A percentile compares a stretch with the other conserved stretches of the same genome.
Evolutionary conservation across 345 rosid genomes (phyloP).

Genomic region (Pseudoturritis turrita): DNA sequence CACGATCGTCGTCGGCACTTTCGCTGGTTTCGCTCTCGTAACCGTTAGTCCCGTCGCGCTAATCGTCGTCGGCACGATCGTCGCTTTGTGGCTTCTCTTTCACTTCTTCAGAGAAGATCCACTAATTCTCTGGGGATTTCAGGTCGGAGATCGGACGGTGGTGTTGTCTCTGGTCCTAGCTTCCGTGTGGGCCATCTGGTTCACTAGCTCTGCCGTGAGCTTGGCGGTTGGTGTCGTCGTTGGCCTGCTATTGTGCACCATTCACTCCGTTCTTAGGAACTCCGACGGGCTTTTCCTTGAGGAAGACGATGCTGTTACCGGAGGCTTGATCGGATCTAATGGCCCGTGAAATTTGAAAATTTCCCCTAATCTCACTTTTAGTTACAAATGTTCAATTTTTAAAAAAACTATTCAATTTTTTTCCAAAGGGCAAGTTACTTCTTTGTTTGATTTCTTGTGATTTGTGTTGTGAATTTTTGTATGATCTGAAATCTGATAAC

Average conservation of each 20-base stretch:
- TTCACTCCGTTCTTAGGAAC: constrained; percentile 34
- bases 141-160: constrained; percentile 36
- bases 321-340: constrained; percentile 30
- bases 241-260: constrained; percentile 29
- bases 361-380: not conserved
- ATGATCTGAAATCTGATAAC: not conserved
- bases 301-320: constrained; percentile 28
- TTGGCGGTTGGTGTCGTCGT: constrained; percentile 29
- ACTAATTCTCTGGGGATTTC: constrained; percentile 32
- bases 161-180: constrained; percentile 23
- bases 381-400: too few species aligned
- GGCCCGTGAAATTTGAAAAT: constrained; percentile 1
- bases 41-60: constrained; percentile 38
- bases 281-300: constrained; percentile 34
- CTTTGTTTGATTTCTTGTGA: constrained; percentile 10
- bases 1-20: constrained; percentile 27
- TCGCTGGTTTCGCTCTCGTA: constrained; percentile 27
- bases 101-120: constrained; percentile 52
- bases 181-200: constrained; percentile 38
- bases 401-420: too few species aligned
- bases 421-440: not conserved
- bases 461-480: not conserved
- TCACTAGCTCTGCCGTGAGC: constrained; percentile 33
- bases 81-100: constrained; percentile 42
- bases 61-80: constrained; percentile 31